phyloP scores from a whole-genome alignment of 768 basidiomycete species.

The Exidia glandulosa region DNA sequence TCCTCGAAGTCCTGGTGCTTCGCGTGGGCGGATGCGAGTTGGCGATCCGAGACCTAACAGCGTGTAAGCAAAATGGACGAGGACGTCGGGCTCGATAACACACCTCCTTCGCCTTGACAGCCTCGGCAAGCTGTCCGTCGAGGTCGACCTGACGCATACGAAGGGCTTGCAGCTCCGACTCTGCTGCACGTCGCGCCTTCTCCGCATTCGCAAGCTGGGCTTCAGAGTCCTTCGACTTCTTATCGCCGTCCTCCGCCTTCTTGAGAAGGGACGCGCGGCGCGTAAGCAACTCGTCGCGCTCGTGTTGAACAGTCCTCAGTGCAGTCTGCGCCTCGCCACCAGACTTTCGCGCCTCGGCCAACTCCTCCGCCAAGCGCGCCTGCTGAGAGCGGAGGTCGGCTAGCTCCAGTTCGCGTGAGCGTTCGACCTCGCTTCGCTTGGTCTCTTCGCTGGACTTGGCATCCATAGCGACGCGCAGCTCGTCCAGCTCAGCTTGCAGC shows the following conservation, averaged over 20 bases:
- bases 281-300: slow-evolving; percentile 50
- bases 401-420: slow-evolving; percentile 81
- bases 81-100: slow-evolving; percentile 13
- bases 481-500: slow-evolving; percentile 75
- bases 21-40: slow-evolving; percentile 56
- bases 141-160: slow-evolving; percentile 56
- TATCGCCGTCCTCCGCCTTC: slow-evolving; percentile 37
- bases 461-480: slow-evolving; percentile 70
- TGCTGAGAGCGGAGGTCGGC: slow-evolving; percentile 55
- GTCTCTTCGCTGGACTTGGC: slow-evolving; percentile 83
- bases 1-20: slow-evolving; percentile 87
- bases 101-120: slow-evolving; percentile 65
- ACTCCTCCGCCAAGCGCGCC: slow-evolving; percentile 49
- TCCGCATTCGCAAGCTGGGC: slow-evolving; percentile 45
- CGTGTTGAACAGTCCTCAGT: slow-evolving; percentile 50
- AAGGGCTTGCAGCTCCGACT: slow-evolving; percentile 64
- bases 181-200: slow-evolving; percentile 52
- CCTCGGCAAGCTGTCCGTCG: slow-evolving; percentile 53
- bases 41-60: slow-evolving; percentile 60
- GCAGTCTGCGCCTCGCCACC: slow-evolving; percentile 59
- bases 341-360: slow-evolving; percentile 50
- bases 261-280: too few species aligned
- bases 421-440: slow-evolving; percentile 71
- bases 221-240: slow-evolving; percentile 32
- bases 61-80: not conserved